Conservation (phyloP, 202 grass and related monocot genomes). For the Schoenoplectus tabernaemontani region DNA sequence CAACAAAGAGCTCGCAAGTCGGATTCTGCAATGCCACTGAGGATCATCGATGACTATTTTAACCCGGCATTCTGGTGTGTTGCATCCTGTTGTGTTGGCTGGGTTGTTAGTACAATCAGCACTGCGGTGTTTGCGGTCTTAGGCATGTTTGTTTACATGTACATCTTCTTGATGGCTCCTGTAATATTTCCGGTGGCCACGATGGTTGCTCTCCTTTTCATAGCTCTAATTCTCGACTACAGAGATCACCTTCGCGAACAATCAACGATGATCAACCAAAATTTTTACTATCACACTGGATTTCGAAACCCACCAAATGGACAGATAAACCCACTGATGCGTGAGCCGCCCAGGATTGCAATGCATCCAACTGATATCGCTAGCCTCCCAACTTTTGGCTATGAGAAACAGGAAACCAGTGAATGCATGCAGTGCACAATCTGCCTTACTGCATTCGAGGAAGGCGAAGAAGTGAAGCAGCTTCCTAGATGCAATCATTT, state of each 20-base stretch:
- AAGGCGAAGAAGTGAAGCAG: no score
- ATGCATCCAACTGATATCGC: conserved; percentile 22
- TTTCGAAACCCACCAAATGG: no score
- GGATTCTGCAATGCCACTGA: not conserved
- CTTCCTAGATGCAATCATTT: no score
- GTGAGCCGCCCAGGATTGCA: not conserved
- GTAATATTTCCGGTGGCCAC: not conserved
- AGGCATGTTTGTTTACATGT: conserved; percentile 5
- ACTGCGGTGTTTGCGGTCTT: not conserved
- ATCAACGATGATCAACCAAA: not conserved
- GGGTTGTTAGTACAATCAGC: not conserved
- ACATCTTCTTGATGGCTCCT: not conserved
- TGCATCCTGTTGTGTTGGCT: not conserved
- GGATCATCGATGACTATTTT: not conserved
- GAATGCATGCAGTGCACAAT: conserved; percentile 31
- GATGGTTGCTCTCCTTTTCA: not conserved
- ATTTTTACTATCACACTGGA: no score
- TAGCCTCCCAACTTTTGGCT: conserved; percentile 12
- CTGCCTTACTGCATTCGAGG: conserved; percentile 31
- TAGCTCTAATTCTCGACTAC: not conserved
- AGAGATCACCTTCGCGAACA: not conserved
- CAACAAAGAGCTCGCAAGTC: no score
- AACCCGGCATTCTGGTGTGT: not conserved
- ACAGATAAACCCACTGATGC: not conserved
- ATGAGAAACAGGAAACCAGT: not conserved